These are phyloP conservation scores for Vitis rotundifolia DNA, from an alignment of 164 flowering plant genomes.

Conservation along the genomic window DNA sequence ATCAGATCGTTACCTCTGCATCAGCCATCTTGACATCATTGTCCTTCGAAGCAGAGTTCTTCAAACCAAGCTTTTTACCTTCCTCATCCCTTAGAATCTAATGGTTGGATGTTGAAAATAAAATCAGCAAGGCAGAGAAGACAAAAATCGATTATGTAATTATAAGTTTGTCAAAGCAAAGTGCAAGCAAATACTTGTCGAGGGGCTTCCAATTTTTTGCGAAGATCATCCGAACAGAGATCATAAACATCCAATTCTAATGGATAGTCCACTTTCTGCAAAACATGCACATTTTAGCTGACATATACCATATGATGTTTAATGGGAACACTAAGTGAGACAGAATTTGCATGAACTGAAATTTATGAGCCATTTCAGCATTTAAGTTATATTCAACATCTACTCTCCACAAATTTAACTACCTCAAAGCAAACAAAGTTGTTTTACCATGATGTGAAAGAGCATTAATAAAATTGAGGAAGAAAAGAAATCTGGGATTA, in stretches of 20 bases:
- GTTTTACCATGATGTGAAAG: not conserved
- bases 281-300: not conserved
- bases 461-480: not conserved
- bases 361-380: not conserved
- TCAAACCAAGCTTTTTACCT: slow-evolving; percentile 78
- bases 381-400: not conserved
- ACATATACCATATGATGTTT: not conserved
- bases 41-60: slow-evolving; percentile 50
- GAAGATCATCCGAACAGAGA: slow-evolving; percentile 87
- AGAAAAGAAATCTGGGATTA: slow-evolving; percentile 27
- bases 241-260: slow-evolving; percentile 92
- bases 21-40: slow-evolving; percentile 77
- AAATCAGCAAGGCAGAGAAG: not conserved
- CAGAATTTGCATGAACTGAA: not conserved
- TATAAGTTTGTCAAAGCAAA: not conserved
- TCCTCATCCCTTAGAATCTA: slow-evolving; percentile 82
- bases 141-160: not conserved
- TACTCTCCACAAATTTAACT: not conserved
- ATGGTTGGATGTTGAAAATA: not conserved
- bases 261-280: slow-evolving; percentile 97
- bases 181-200: slow-evolving; percentile 57
- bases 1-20: slow-evolving; percentile 48
- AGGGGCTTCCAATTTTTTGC: slow-evolving; percentile 74
- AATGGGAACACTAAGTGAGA: not conserved
- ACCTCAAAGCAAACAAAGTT: not conserved